Conservation (phyloP, 306 rosid genomes). For the Gillenia trifoliata region DNA sequence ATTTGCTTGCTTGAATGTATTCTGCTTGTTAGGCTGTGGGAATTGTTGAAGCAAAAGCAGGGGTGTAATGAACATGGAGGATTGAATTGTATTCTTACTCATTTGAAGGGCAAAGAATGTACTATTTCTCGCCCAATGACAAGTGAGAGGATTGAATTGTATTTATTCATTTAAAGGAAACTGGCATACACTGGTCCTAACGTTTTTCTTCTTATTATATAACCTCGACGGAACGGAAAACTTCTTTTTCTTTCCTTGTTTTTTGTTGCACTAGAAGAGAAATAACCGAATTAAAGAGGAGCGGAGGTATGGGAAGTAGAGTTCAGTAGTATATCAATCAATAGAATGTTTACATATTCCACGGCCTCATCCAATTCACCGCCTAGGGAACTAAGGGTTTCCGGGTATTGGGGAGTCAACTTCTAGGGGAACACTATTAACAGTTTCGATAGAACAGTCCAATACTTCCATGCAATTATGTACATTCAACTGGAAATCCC, state of each 20-base stretch:
- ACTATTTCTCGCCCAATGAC: too few relatives aligned
- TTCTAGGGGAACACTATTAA: neutral
- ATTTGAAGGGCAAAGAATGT: neutral
- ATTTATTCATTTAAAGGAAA: neutral
- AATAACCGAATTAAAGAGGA: too few relatives aligned
- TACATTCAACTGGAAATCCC: neutral
- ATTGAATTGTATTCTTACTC: slow-evolving; percentile 3
- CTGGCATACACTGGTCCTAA: too few relatives aligned
- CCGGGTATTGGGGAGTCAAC: neutral
- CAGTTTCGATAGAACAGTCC: neutral
- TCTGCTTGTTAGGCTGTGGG: neutral
- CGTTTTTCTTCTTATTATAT: too few relatives aligned
- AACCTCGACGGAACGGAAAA: too few relatives aligned
- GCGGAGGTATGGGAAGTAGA: too few relatives aligned
- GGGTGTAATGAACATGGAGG: neutral
- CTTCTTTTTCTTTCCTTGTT: too few relatives aligned
- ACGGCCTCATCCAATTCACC: neutral
- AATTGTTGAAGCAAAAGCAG: too few relatives aligned
- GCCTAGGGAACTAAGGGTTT: neutral
- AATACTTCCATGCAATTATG: neutral
- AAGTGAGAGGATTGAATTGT: neutral
- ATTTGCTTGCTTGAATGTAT: neutral
- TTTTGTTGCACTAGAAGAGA: too few relatives aligned
- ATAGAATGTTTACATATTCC: neutral
- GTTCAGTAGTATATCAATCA: neutral